Conservation (phyloP, 164 flowering plant species). For the Umbellularia californica region DNA sequence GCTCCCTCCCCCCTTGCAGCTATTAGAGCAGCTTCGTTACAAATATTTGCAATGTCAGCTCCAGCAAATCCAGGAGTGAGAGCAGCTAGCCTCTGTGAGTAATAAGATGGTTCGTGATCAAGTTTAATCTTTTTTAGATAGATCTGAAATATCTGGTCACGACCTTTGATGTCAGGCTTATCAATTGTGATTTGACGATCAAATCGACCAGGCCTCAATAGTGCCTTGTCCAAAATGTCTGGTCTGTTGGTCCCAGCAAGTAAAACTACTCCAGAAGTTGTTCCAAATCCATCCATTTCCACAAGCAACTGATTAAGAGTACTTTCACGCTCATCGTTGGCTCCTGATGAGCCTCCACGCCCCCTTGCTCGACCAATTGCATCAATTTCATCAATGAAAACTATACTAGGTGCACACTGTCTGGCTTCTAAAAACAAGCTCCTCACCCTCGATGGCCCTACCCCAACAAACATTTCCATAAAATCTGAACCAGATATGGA, state of each 20-base stretch:
- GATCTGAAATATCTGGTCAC: constrained; percentile 70
- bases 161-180: constrained; percentile 83
- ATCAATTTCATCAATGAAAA: constrained; percentile 93
- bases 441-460: constrained; percentile 89
- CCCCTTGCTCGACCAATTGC: constrained; percentile 96
- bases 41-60: constrained; percentile 91
- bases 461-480: constrained; percentile 96
- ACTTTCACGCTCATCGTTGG: constrained; percentile 86
- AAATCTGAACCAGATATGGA: constrained; percentile 92
- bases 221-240: constrained; percentile 82
- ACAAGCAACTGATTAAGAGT: constrained; percentile 90
- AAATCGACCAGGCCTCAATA: constrained; percentile 90
- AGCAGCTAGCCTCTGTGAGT: constrained; percentile 83
- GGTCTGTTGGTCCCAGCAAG: constrained; percentile 92
- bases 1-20: constrained; percentile 67
- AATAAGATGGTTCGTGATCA: constrained; percentile 64
- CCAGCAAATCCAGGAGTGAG: constrained; percentile 95
- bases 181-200: constrained; percentile 83
- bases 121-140: constrained; percentile 68
- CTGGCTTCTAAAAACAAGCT: constrained; percentile 85
- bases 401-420: constrained; percentile 81
- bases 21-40: constrained; percentile 88
- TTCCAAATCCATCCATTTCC: constrained; percentile 97
- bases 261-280: constrained; percentile 83
- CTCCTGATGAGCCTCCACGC: constrained; percentile 67